Percentiles rank a stretch among this genome's conserved stretches.
phyloP scores from a whole-genome alignment of 768 basidiomycete genomes.

The Boletus pseudopeckii region DNA sequence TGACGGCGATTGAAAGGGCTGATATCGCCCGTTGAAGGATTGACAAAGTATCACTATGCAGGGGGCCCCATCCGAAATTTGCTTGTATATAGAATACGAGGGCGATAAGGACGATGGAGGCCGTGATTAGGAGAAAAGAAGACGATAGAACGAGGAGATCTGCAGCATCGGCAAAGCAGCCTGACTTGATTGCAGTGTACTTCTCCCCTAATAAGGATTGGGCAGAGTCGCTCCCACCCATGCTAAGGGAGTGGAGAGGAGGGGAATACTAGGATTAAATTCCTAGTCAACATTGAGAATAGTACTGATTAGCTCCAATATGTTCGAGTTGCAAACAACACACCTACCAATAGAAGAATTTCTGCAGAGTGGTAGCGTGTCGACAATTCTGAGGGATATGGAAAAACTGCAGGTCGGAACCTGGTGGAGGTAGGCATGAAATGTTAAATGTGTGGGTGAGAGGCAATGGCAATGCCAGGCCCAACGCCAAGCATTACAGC shows the following conservation, averaged over 20 bases:
- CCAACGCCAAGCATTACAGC: too few relatives aligned
- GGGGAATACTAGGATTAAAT: neutral
- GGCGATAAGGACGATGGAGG: neutral
- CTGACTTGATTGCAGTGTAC: neutral
- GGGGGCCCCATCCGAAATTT: neutral
- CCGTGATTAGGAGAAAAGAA: neutral
- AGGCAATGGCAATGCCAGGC: too few relatives aligned
- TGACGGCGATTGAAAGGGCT: neutral
- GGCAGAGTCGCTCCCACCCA: neutral
- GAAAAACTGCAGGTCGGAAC: too few relatives aligned
- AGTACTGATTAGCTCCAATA: neutral
- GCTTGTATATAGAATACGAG: neutral
- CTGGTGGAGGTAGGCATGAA: too few relatives aligned
- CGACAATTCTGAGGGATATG: neutral
- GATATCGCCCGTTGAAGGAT: neutral
- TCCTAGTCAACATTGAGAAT: neutral
- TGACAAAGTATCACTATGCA: neutral
- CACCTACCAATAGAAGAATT: neutral
- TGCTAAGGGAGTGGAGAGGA: neutral
- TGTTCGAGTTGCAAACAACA: neutral
- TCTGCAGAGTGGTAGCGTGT: neutral
- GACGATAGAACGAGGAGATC: neutral
- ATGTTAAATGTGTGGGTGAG: too few relatives aligned
- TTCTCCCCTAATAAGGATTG: neutral
- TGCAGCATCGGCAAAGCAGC: neutral